phyloP scores from a whole-genome alignment of 257 asterid genomes.

The Eustoma russellianum region DNA sequence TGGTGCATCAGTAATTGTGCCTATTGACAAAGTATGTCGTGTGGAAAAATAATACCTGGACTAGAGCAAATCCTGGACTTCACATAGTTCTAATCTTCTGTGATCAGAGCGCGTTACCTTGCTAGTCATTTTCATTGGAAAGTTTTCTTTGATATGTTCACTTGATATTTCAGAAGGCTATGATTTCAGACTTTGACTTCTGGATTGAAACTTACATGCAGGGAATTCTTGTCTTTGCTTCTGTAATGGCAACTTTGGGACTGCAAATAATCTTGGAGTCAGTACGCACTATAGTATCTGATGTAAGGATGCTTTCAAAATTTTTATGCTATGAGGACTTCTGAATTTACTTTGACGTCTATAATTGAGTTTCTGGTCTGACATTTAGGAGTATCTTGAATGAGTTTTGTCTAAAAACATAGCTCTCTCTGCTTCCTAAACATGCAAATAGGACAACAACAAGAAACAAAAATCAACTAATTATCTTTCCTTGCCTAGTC shows the following conservation, averaged over 20 bases:
- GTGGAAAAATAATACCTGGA: too few species aligned
- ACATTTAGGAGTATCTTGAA: slow-evolving; percentile 4
- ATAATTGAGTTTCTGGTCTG: too few species aligned
- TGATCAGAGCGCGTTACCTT: too few species aligned
- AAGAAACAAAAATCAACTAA: slow-evolving; percentile 44
- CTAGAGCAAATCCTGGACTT: too few species aligned
- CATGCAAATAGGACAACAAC: slow-evolving; percentile 45
- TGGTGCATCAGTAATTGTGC: too few species aligned
- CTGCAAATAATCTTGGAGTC: slow-evolving; percentile 45
- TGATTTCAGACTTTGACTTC: slow-evolving; percentile 2
- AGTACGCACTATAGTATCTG: slow-evolving; percentile 27
- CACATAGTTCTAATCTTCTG: too few species aligned
- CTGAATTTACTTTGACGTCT: slow-evolving; percentile 12
- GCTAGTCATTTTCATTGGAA: too few species aligned
- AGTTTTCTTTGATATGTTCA: too few species aligned
- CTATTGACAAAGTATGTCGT: too few species aligned
- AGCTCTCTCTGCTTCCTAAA: slow-evolving; percentile 18
- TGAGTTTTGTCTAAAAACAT: slow-evolving; percentile 2
- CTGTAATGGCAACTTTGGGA: slow-evolving; percentile 54
- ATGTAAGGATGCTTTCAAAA: slow-evolving; percentile 21
- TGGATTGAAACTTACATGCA: slow-evolving; percentile 12
- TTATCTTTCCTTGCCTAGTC: neutral
- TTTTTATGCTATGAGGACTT: slow-evolving; percentile 15
- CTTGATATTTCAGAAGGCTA: neutral
- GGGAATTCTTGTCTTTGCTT: slow-evolving; percentile 55